phyloP scores from a whole-genome alignment of 1,284 basidiomycete species.

The Trichosporon inkin region DNA sequence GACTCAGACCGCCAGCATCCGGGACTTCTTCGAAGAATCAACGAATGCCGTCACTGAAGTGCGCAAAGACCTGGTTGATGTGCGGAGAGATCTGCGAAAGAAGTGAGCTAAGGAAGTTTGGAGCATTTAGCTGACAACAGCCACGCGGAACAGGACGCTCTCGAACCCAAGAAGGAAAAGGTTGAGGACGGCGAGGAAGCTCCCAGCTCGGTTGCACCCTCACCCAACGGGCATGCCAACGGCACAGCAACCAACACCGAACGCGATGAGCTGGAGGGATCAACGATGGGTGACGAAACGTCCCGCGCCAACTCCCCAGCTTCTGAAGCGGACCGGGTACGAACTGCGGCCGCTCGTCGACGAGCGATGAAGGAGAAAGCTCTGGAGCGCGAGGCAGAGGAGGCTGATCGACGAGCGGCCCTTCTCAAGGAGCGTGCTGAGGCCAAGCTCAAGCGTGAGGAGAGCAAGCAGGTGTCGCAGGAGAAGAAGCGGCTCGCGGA shows the following conservation, averaged over 20 bases:
- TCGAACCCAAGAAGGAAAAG: slow-evolving; percentile 45
- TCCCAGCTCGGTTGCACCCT: slow-evolving; percentile 21
- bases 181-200: slow-evolving; percentile 59
- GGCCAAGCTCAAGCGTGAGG: slow-evolving; percentile 35
- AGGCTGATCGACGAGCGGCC: slow-evolving; percentile 63
- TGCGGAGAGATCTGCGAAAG: slow-evolving; percentile 80
- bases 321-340: slow-evolving; percentile 6
- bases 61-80: slow-evolving; percentile 91
- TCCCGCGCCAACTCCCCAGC: slow-evolving; percentile 16
- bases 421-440: slow-evolving; percentile 49
- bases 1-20: slow-evolving; percentile 80
- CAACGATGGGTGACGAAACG: slow-evolving; percentile 20
- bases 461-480: slow-evolving; percentile 31
- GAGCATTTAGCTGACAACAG: slow-evolving; percentile 22
- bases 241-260: slow-evolving; percentile 29
- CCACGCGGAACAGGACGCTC: slow-evolving; percentile 47
- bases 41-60: slow-evolving; percentile 85
- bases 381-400: slow-evolving; percentile 46
- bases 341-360: slow-evolving; percentile 32
- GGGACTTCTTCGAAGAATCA: slow-evolving; percentile 82
- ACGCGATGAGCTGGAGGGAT: slow-evolving; percentile 43
- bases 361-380: slow-evolving; percentile 47
- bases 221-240: slow-evolving; percentile 31
- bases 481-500: slow-evolving; percentile 80
- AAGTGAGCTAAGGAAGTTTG: slow-evolving; percentile 60